Evolutionary conservation across 2,329 filamentous ascomycete genomes (phyloP).

Genomic region (Sporothrix inflata): DNA sequence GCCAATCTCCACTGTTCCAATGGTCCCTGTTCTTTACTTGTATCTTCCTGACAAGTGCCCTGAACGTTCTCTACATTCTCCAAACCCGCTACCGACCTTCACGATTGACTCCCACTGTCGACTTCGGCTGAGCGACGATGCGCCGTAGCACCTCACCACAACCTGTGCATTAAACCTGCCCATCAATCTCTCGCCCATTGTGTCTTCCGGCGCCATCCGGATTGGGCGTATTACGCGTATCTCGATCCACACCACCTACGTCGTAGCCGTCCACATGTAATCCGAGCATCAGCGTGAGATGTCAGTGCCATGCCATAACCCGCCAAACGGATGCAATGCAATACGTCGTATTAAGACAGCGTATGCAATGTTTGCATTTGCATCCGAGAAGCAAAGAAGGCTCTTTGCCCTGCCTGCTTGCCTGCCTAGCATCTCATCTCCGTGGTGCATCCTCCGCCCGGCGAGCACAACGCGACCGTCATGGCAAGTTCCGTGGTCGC

Average conservation of each 20-base stretch:
- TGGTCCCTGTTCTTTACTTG: neutral
- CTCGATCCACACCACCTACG: neutral
- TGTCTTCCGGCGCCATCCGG: constrained; percentile 24
- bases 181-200: neutral
- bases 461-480: neutral
- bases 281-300: neutral
- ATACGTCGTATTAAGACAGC: neutral
- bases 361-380: neutral
- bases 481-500: neutral
- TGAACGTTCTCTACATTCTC: neutral
- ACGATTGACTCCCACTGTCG: constrained; percentile 10
- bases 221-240: constrained; percentile 25
- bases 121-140: neutral
- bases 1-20: neutral
- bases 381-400: neutral
- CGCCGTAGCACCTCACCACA: neutral
- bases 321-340: neutral
- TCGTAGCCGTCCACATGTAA: neutral
- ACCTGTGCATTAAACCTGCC: neutral
- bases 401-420: neutral
- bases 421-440: constrained; percentile 8
- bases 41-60: neutral
- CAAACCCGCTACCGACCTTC: neutral
- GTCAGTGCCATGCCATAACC: neutral
- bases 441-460: constrained; percentile 1